Percentiles rank a stretch among this genome's conserved stretches.
phyloP scores from a whole-genome alignment of 1,284 basidiomycete species.

The Ceratobasidium sp. region DNA sequence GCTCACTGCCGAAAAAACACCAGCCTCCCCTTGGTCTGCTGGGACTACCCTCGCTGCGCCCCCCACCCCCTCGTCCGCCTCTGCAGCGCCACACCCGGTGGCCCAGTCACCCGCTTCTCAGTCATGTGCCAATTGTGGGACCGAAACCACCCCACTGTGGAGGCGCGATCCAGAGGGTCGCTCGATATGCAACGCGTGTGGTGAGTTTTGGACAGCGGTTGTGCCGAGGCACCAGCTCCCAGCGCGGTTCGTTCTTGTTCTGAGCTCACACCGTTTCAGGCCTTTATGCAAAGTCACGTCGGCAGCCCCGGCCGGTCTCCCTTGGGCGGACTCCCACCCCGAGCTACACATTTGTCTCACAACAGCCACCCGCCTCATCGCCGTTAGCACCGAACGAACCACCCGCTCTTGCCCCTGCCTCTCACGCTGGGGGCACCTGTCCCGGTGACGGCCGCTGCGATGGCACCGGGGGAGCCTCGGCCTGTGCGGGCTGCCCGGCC shows the following conservation, averaged over 20 bases:
- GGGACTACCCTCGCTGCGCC: slow-evolving; percentile 28
- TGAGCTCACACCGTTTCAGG: slow-evolving; percentile 54
- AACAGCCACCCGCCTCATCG: slow-evolving; percentile 44
- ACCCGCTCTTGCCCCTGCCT: slow-evolving; percentile 27
- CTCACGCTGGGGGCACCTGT: slow-evolving; percentile 72
- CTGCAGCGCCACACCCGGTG: neutral
- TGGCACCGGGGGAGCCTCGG: slow-evolving; percentile 88
- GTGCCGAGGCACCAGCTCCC: slow-evolving; percentile 44
- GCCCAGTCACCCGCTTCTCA: slow-evolving; percentile 3
- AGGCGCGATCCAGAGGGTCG: slow-evolving; percentile 78
- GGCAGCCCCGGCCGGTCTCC: slow-evolving; percentile 62
- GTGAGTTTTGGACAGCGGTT: slow-evolving; percentile 59
- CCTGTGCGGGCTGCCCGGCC: slow-evolving; percentile 92
- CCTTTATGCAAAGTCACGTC: slow-evolving; percentile 72
- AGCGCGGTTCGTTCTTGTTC: slow-evolving; percentile 46
- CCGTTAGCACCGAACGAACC: slow-evolving; percentile 43
- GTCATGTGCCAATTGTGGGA: slow-evolving; percentile 58
- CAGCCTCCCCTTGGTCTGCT: slow-evolving; percentile 38
- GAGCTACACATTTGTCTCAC: slow-evolving; percentile 52
- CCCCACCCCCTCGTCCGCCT: slow-evolving; percentile 10
- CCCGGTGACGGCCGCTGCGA: slow-evolving; percentile 95
- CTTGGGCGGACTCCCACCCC: slow-evolving; percentile 56
- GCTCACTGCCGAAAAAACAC: slow-evolving; percentile 22
- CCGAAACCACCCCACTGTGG: slow-evolving; percentile 79
- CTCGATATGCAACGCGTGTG: slow-evolving; percentile 85